phyloP scores from a whole-genome alignment of 371 early-diverging fungal species.

The Dentiscutata heterogama region DNA sequence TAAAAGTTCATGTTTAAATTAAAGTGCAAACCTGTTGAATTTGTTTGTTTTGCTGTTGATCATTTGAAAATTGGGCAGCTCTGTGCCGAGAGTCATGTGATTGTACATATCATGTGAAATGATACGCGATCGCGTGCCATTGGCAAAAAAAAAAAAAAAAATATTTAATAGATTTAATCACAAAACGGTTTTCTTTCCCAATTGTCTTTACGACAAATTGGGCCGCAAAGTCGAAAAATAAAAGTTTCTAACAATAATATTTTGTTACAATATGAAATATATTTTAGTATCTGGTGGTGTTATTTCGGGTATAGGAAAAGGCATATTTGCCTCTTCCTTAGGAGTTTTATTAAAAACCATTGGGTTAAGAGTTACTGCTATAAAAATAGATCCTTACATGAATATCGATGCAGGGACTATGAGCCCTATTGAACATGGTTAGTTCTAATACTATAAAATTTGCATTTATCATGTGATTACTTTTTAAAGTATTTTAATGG shows the following conservation, averaged over 20 bases:
- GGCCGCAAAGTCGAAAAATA: conserved; percentile 32
- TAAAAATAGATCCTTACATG: conserved; percentile 99
- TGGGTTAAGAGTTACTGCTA: conserved; percentile 96
- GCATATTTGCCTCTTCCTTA: conserved; percentile 98
- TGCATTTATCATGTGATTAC: background rate
- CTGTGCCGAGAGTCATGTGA: too few species aligned
- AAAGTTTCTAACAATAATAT: background rate
- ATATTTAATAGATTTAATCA: too few species aligned
- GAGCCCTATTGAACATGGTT: conserved; percentile 98
- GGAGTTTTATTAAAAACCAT: conserved; percentile 96
- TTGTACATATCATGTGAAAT: too few species aligned
- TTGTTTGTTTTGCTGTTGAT: background rate
- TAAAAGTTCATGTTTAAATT: too few species aligned
- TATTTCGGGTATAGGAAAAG: conserved; percentile 99
- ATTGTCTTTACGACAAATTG: conserved; percentile 37
- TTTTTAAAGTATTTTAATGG: background rate
- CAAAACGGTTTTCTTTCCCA: conserved; percentile 37
- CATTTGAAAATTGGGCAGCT: too few species aligned
- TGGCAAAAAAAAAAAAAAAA: too few species aligned
- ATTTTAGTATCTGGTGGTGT: conserved; percentile 99
- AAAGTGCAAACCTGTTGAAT: conserved; percentile 4
- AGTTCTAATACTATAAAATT: conserved; percentile 37
- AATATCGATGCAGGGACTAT: conserved; percentile 99
- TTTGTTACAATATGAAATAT: conserved; percentile 74
- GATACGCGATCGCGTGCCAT: too few species aligned